Conservation (phyloP, 1,284 basidiomycete species). For the Lentinus polychrous region DNA sequence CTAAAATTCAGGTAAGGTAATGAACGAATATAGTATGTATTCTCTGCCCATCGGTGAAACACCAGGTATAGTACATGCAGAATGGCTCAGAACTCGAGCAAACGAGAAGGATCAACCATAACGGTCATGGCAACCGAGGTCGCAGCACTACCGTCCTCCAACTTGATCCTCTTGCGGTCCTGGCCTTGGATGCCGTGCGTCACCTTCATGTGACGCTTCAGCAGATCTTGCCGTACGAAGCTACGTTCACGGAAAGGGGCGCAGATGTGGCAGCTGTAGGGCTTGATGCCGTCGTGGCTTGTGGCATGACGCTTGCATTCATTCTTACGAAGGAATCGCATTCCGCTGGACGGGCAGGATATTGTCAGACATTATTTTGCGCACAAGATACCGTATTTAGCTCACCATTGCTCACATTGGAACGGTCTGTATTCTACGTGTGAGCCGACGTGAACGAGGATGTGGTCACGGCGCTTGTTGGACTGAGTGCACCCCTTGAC, state of each 20-base stretch:
- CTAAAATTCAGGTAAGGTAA: too few species aligned
- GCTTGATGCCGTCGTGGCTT: conserved; percentile 50
- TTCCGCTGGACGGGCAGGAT: conserved; percentile 30
- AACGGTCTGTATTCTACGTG: conserved; percentile 63
- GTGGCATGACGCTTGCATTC: conserved; percentile 68
- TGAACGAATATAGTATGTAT: too few species aligned
- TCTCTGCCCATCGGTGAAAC: too few species aligned
- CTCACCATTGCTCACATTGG: conserved; percentile 52
- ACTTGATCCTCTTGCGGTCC: conserved; percentile 2
- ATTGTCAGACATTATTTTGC: neutral
- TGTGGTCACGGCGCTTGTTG: conserved; percentile 66
- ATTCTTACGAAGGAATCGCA: conserved; percentile 63
- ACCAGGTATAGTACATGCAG: too few species aligned
- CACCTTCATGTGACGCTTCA: conserved; percentile 53
- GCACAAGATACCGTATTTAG: neutral
- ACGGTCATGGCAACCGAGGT: neutral
- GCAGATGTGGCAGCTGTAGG: conserved; percentile 51
- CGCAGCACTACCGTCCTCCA: neutral
- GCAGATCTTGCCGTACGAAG: conserved; percentile 58
- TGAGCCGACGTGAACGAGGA: conserved; percentile 62
- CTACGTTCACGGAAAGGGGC: conserved; percentile 32
- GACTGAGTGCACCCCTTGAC: conserved; percentile 52
- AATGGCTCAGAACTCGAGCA: too few species aligned
- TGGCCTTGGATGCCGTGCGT: conserved; percentile 32
- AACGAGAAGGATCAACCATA: neutral